Conservation (phyloP, 495 filamentous ascomycete genomes). For the Penicillium cosmopolitanum region DNA sequence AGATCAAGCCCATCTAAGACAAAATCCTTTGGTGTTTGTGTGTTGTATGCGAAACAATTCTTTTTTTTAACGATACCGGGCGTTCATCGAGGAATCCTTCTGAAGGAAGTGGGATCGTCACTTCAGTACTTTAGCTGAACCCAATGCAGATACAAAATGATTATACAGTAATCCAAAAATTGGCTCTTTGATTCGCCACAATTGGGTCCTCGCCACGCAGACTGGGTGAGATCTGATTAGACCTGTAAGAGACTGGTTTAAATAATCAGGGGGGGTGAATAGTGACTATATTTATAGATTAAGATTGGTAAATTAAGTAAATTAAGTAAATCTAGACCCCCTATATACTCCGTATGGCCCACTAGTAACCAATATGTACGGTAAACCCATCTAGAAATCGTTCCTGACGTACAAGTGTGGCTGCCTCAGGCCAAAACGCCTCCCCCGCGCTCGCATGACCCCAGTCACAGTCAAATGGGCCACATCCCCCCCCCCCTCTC, state of each 20-base stretch:
- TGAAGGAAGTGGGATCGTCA: slow-evolving; percentile 2
- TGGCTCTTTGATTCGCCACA: slow-evolving; percentile 1
- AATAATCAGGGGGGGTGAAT: too few relatives aligned
- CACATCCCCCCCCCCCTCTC: slow-evolving; percentile 3
- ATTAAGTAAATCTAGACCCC: background rate
- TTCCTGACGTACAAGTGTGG: slow-evolving; percentile 19
- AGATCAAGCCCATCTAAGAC: slow-evolving; percentile 81
- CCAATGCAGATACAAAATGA: slow-evolving; percentile 10
- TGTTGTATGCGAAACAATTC: slow-evolving; percentile 7
- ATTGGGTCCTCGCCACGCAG: too few relatives aligned
- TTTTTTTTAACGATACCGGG: slow-evolving; percentile 30
- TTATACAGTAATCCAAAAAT: slow-evolving; percentile 5
- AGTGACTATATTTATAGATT: background rate
- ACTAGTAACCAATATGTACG: too few relatives aligned
- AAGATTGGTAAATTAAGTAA: background rate
- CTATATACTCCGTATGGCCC: background rate
- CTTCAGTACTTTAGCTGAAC: background rate
- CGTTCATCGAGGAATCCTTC: slow-evolving; percentile 26
- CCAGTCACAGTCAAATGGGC: slow-evolving; percentile 17
- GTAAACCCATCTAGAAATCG: background rate
- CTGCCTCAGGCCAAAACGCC: slow-evolving; percentile 30
- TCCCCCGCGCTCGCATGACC: slow-evolving; percentile 54
- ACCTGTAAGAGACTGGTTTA: too few relatives aligned
- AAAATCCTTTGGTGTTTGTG: slow-evolving; percentile 11
- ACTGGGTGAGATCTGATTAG: too few relatives aligned